phyloP scores from a whole-genome alignment of 805 yeast species.

The Schizosaccharomyces lindneri region DNA sequence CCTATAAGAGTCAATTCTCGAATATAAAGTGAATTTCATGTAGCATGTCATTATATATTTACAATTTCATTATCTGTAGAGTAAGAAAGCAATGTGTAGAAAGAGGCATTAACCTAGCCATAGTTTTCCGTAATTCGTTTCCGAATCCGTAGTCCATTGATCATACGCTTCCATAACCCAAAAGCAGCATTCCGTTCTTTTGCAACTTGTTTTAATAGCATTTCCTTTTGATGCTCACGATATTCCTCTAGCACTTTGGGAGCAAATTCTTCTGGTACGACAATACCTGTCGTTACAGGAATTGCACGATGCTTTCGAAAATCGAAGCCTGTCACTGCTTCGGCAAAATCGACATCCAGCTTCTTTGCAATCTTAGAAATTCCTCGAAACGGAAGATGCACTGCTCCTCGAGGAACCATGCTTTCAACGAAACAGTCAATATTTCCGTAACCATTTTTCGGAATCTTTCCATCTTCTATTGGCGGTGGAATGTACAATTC shows the following conservation, averaged over 20 bases:
- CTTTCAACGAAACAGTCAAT: constrained; percentile 51
- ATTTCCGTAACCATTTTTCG: constrained; percentile 59
- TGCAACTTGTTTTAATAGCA: background rate
- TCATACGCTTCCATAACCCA: background rate
- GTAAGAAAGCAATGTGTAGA: too few relatives aligned
- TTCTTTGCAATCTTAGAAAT: constrained; percentile 48
- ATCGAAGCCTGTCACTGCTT: constrained; percentile 28
- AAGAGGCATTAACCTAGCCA: background rate
- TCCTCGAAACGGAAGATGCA: constrained; percentile 24
- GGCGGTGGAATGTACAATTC: constrained; percentile 43
- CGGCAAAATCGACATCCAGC: constrained; percentile 53
- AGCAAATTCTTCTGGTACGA: constrained; percentile 4
- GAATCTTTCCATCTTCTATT: constrained; percentile 37
- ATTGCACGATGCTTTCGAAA: constrained; percentile 1
- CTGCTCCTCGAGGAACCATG: constrained; percentile 70
- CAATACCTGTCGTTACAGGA: constrained; percentile 7
- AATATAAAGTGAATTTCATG: too few relatives aligned
- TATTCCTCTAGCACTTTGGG: background rate
- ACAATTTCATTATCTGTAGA: too few relatives aligned
- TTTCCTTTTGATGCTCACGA: background rate
- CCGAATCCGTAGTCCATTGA: background rate
- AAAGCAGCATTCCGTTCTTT: background rate
- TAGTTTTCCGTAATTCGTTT: background rate
- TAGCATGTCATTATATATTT: too few relatives aligned
- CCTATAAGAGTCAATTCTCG: too few relatives aligned